These are phyloP conservation scores for Colletotrichum karsti DNA, from an alignment of 2,329 filamentous ascomycete species.

Conservation along the genomic window DNA sequence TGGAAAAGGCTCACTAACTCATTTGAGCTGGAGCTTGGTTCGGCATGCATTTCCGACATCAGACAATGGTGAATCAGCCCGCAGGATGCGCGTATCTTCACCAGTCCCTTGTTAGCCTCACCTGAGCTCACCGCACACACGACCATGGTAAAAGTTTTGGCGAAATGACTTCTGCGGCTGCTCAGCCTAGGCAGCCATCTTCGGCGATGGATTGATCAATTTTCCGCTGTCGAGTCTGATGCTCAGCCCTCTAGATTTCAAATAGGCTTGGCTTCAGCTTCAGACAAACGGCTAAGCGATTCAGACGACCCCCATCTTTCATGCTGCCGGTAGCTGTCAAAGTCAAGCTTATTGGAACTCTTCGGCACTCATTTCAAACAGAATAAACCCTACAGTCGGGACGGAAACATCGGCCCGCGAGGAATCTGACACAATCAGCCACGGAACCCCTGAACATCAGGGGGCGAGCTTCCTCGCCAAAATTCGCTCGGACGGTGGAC, in stretches of 20 bases:
- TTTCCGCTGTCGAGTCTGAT: background rate
- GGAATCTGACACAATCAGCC: background rate
- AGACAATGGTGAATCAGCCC: too few relatives aligned
- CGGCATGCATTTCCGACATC: too few relatives aligned
- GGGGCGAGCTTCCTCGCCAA: background rate
- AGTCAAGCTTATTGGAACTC: background rate
- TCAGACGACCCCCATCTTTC: background rate
- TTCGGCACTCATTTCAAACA: background rate
- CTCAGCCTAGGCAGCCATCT: background rate
- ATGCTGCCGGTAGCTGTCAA: background rate
- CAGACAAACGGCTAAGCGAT: background rate
- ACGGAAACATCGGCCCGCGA: slow-evolving; percentile 2
- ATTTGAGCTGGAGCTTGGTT: too few relatives aligned
- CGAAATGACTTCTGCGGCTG: slow-evolving; percentile 10
- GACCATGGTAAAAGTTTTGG: background rate
- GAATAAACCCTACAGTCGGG: background rate
- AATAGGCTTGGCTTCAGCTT: slow-evolving; percentile 8
- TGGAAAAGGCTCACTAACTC: too few relatives aligned
- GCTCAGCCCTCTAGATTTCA: background rate
- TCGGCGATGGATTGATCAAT: too few relatives aligned
- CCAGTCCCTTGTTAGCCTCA: background rate
- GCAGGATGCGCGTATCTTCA: too few relatives aligned
- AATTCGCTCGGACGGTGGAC: background rate
- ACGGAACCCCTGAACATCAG: background rate
- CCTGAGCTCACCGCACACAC: background rate